Percentiles rank a stretch among this genome's conserved stretches.
Evolutionary conservation across 1,284 basidiomycete genomes (phyloP).

Genomic region (Pyrrhoderma lamaoense): DNA sequence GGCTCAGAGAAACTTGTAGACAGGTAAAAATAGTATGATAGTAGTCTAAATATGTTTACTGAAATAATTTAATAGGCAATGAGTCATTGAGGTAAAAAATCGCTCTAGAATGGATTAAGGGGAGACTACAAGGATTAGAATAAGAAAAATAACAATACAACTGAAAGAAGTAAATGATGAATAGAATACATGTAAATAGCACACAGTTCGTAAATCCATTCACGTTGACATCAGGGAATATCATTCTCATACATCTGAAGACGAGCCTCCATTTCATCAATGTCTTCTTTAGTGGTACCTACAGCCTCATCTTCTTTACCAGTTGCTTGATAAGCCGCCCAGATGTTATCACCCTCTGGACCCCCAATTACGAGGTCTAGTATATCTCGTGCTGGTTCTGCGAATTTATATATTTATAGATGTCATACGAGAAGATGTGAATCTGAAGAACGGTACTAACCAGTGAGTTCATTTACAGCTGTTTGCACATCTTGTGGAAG

Average conservation of each 20-base stretch:
- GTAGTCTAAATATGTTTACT: no score
- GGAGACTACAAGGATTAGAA: background rate
- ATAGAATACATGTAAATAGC: slow-evolving; percentile 1
- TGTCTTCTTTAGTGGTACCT: slow-evolving; percentile 29
- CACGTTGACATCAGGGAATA: slow-evolving; percentile 6
- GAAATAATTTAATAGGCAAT: slow-evolving; percentile 4
- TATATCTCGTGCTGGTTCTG: slow-evolving; percentile 62
- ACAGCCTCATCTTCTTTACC: slow-evolving; percentile 27
- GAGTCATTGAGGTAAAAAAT: slow-evolving; percentile 9
- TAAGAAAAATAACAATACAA: background rate
- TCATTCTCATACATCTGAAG: slow-evolving; percentile 14
- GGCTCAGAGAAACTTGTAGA: slow-evolving; percentile 38
- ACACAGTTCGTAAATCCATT: slow-evolving; percentile 22
- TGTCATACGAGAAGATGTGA: background rate
- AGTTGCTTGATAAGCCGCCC: slow-evolving; percentile 55
- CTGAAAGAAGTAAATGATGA: background rate
- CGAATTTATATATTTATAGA: background rate
- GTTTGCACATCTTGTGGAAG: slow-evolving; percentile 37
- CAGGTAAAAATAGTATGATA: slow-evolving; percentile 1
- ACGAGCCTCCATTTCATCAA: slow-evolving; percentile 44
- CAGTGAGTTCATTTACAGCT: slow-evolving; percentile 43
- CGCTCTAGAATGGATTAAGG: slow-evolving; percentile 1
- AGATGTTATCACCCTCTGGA: slow-evolving; percentile 65
- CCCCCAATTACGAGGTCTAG: slow-evolving; percentile 70
- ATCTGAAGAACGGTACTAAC: slow-evolving; percentile 30